Conservation (phyloP, 352 stramenopile species). For the Globisporangium iwayamae region DNA sequence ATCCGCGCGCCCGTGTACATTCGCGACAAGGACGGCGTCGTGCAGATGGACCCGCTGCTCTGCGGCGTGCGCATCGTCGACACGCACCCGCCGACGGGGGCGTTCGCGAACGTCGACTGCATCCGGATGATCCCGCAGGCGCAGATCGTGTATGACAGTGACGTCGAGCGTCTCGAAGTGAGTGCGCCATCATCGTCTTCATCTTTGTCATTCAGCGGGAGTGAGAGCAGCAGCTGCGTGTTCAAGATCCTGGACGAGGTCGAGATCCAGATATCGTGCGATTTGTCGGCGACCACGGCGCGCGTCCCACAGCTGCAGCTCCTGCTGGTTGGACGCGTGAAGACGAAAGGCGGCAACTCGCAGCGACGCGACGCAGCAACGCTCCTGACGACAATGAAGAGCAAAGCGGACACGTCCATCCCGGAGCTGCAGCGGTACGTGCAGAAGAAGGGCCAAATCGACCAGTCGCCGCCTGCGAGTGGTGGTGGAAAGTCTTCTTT, state of each 20-base stretch:
- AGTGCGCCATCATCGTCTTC: slow-evolving; percentile 20
- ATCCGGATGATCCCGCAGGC: slow-evolving; percentile 69
- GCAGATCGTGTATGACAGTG: slow-evolving; percentile 24
- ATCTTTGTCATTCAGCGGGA: too few relatives aligned
- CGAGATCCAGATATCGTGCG: slow-evolving; percentile 77
- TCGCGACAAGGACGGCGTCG: slow-evolving; percentile 74
- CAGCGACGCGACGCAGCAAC: slow-evolving; percentile 21
- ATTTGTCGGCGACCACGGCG: slow-evolving; percentile 61
- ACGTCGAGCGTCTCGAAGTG: slow-evolving; percentile 27
- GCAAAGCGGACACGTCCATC: slow-evolving; percentile 32
- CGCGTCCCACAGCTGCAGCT: slow-evolving; percentile 74
- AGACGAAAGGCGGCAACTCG: slow-evolving; percentile 18
- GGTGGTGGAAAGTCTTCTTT: not conserved
- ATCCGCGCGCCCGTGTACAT: slow-evolving; percentile 90
- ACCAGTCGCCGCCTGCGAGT: slow-evolving; percentile 3
- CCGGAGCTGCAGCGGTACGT: slow-evolving; percentile 67
- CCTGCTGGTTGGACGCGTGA: slow-evolving; percentile 57
- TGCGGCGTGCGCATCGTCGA: slow-evolving; percentile 69
- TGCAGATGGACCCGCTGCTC: slow-evolving; percentile 82
- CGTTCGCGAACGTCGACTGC: slow-evolving; percentile 51
- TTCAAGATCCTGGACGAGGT: slow-evolving; percentile 76
- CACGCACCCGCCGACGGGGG: slow-evolving; percentile 47
- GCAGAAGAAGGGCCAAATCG: slow-evolving; percentile 37
- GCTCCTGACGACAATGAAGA: slow-evolving; percentile 24
- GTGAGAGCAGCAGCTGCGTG: slow-evolving; percentile 21